Base-by-base conservation (phyloP, 2,329 filamentous ascomycete species). In the Trichoderma guizhouense region DNA sequence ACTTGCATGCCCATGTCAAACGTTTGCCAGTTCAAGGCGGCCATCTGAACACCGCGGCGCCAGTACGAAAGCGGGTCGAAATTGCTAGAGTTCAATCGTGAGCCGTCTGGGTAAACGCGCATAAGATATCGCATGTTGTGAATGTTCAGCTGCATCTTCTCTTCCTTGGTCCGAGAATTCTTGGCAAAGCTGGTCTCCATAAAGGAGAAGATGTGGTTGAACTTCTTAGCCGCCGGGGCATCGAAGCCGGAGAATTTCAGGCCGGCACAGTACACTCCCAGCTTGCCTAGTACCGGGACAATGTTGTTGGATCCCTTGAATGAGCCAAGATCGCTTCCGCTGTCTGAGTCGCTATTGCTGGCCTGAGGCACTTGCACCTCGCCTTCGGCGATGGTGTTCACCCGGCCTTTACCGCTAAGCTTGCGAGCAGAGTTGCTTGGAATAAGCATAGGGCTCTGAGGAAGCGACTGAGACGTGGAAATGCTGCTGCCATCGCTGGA, bases 11-110 rank as follows among this genome's bases (percentile, higher is more conserved):
- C 94, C 21, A 97, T 87, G 79, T 98, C 96, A 78, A 97, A 98
- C 0, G 95, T 98, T 82, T 99, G 96, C 95, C 96, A 98, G 82
- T 99, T 99, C 74, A 98, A 86, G 0, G 96, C 96, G 15, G 93
- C 94, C 95, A 99, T 98, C 82, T 99, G 96, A 21, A 98, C 96
- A 36, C 96, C 96, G 57, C 94, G 91, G 66, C 95, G 91, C 96
- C 96, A 99, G 79, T 96, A 97, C 74, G 92, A 91, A 74, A 97
- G 88, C 1, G 96, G 96, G 77, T 98, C 94, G 78, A 98, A 98
- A 82, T 99, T 99, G 76, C 92, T 93, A 0, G 96, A 98, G 39
- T 89, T 90, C 71, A 98, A 86, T 32, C 96, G 92, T 76, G 90
- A 91, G 47, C 89, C 91, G 69, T 93, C 92, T 7, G 96, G 96